Conservation (phyloP, 139 green algal species). For the Auxenochlorella pyrenoidosa region DNA sequence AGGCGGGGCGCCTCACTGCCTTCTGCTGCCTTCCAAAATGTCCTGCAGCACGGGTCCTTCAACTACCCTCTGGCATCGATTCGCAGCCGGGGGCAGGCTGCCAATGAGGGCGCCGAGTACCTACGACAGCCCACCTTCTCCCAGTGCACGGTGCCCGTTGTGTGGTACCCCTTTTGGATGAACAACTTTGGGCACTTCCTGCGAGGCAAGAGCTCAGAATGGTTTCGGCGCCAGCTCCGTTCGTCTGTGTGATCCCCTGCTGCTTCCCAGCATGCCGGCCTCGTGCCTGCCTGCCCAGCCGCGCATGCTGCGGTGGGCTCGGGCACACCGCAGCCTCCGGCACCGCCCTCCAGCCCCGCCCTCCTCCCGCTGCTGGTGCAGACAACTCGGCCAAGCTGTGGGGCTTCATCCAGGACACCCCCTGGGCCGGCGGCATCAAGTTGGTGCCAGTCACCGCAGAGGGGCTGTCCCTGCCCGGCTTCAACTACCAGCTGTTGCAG, state of each 20-base stretch:
- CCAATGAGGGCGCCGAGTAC: slow-evolving; percentile 1
- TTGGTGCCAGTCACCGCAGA: slow-evolving; percentile 19
- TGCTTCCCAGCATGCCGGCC: too few relatives aligned
- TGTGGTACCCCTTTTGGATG: slow-evolving; percentile 33
- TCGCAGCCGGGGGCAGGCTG: background rate
- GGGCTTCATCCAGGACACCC: background rate
- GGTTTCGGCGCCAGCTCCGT: background rate
- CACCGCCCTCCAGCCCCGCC: background rate
- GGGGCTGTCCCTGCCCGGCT: background rate
- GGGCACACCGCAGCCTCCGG: too few relatives aligned
- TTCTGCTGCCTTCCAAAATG: too few relatives aligned
- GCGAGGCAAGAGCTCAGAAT: background rate
- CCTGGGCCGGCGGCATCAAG: background rate
- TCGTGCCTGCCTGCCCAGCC: too few relatives aligned
- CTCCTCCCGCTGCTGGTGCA: background rate
- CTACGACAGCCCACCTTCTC: background rate
- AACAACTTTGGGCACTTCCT: slow-evolving; percentile 23
- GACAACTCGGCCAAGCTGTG: slow-evolving; percentile 24
- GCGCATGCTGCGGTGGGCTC: too few relatives aligned
- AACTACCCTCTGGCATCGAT: slow-evolving; percentile 1
- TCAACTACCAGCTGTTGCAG: slow-evolving; percentile 19
- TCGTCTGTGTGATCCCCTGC: too few relatives aligned
- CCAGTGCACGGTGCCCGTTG: slow-evolving; percentile 1
- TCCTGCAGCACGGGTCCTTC: background rate
- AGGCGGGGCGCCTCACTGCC: too few relatives aligned